Percentiles rank a stretch among this genome's conserved stretches.
phyloP scores from a whole-genome alignment of 1,284 basidiomycete genomes.

The Boletus sp. region DNA sequence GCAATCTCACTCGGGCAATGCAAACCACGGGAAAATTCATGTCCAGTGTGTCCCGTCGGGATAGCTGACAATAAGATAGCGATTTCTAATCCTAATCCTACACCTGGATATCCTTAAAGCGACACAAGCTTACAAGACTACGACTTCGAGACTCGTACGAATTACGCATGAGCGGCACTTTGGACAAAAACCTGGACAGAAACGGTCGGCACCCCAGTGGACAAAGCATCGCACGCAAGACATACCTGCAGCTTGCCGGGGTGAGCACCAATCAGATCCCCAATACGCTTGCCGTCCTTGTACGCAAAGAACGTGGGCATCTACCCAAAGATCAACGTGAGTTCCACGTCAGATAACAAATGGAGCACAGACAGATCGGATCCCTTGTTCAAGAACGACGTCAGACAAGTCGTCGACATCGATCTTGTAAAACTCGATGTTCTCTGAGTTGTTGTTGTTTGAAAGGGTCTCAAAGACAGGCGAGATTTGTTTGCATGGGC shows the following conservation, averaged over 20 bases:
- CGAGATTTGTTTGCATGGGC: conserved; percentile 64
- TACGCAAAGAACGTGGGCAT: conserved; percentile 78
- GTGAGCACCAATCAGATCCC: conserved; percentile 62
- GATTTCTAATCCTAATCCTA: no score
- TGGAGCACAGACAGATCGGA: conserved; percentile 44
- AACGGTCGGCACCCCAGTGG: neutral
- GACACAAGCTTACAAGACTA: no score
- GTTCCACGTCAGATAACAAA: fast-evolving
- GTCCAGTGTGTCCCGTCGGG: no score
- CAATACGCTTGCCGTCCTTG: conserved; percentile 54
- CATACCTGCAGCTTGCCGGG: conserved; percentile 10
- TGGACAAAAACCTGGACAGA: neutral
- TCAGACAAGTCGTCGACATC: conserved; percentile 49
- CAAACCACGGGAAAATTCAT: no score
- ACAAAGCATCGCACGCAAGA: neutral
- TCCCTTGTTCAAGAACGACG: conserved; percentile 44
- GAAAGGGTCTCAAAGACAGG: conserved; percentile 61
- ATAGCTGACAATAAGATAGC: no score
- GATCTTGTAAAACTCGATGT: conserved; percentile 65
- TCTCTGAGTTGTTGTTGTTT: conserved; percentile 25
- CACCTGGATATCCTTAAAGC: no score
- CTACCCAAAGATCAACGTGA: conserved; percentile 19
- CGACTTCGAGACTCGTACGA: no score
- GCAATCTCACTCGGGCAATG: no score
- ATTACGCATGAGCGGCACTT: no score